A percentile compares a stretch with the other conserved stretches of the same genome.
phyloP scores from a whole-genome alignment of 1,284 basidiomycete genomes.

The Sanghuangporus weigelae region DNA sequence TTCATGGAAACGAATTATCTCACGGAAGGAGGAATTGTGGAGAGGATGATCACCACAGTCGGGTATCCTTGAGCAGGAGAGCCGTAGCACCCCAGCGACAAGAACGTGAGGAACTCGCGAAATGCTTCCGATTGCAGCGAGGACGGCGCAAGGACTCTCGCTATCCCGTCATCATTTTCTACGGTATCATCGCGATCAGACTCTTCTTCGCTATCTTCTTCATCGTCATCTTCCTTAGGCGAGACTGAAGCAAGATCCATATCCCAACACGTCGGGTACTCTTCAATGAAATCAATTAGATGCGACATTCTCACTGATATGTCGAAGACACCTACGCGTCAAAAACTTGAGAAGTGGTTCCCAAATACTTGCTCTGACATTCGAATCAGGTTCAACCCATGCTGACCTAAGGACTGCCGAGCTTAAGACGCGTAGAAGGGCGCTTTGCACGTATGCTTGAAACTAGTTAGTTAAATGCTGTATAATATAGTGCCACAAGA shows the following conservation, averaged over 20 bases:
- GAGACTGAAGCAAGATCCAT: constrained; percentile 30
- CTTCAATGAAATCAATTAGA: constrained; percentile 31
- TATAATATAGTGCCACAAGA: background rate
- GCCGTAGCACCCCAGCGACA: constrained; percentile 69
- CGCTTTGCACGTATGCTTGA: constrained; percentile 32
- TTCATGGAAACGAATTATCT: constrained; percentile 20
- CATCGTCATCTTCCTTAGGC: constrained; percentile 22
- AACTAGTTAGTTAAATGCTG: background rate
- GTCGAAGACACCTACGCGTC: constrained; percentile 44
- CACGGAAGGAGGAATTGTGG: constrained; percentile 67
- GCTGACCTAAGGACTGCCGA: constrained; percentile 63
- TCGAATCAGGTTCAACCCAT: constrained; percentile 70
- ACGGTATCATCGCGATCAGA: background rate
- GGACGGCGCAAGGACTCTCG: constrained; percentile 2
- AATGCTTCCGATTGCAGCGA: constrained; percentile 44
- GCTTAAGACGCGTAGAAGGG: constrained; percentile 45
- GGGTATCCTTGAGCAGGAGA: constrained; percentile 77
- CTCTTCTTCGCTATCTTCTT: constrained; percentile 21
- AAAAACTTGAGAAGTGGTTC: constrained; percentile 67
- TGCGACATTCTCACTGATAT: background rate
- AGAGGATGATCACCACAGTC: constrained; percentile 68
- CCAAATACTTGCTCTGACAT: constrained; percentile 66
- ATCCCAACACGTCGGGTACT: constrained; percentile 59
- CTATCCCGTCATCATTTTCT: constrained; percentile 28
- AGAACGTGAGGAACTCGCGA: constrained; percentile 67